phyloP scores from a whole-genome alignment of 1,139 yeast species.

The Meyerozyma carpophila region DNA sequence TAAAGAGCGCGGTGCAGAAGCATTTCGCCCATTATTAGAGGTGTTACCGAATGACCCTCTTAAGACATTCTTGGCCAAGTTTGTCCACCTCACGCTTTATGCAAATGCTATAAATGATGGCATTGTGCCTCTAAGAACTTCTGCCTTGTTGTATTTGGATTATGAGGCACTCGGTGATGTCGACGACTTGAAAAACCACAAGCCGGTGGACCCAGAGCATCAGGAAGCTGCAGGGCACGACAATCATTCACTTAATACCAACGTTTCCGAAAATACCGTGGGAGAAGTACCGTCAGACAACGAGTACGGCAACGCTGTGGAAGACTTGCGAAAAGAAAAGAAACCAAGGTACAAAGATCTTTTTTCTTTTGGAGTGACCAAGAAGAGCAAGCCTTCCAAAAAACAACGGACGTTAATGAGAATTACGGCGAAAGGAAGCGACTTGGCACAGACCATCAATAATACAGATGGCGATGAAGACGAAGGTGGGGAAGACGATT shows the following conservation, averaged over 20 bases:
- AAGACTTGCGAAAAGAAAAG: background rate
- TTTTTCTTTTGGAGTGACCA: background rate
- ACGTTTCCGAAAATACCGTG: background rate
- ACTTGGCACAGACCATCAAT: background rate
- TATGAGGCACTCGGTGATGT: conserved; percentile 18
- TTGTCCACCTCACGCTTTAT: conserved; percentile 17
- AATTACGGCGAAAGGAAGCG: conserved; percentile 1
- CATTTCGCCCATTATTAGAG: conserved; percentile 17
- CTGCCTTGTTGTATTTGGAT: conserved; percentile 19
- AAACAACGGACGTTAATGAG: background rate
- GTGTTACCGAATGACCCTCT: conserved; percentile 21
- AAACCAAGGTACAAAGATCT: background rate
- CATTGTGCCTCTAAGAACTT: conserved; percentile 21
- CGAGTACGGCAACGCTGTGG: background rate
- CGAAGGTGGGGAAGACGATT: background rate
- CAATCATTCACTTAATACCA: background rate
- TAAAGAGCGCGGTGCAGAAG: conserved; percentile 5
- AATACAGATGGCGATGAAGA: background rate
- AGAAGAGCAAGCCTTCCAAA: background rate
- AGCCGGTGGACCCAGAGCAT: background rate
- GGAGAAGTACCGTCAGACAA: conserved; percentile 1
- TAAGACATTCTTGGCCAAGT: conserved; percentile 12
- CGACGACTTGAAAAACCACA: conserved; percentile 5
- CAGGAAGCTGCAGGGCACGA: background rate
- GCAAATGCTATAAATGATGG: conserved; percentile 25